Evolutionary conservation across 2,329 filamentous ascomycete species (phyloP).

Genomic region (Pseudopithomyces maydicus): DNA sequence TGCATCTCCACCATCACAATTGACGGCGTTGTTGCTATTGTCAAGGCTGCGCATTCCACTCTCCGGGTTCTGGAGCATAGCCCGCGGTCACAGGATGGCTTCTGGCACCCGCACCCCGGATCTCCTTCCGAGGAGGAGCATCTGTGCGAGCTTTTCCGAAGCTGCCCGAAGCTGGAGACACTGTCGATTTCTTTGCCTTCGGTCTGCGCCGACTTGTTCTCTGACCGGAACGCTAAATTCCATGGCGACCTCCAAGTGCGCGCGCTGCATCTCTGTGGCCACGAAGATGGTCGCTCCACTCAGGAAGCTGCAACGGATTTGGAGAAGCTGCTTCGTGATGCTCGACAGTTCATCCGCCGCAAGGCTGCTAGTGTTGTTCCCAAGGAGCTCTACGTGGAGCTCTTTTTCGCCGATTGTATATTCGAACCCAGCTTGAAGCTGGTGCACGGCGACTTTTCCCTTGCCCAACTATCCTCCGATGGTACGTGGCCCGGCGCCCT

Average conservation of each 20-base stretch:
- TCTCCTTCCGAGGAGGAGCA: constrained; percentile 51
- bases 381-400: constrained; percentile 50
- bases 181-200: constrained; percentile 55
- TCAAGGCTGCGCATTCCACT: constrained; percentile 55
- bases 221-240: constrained; percentile 51
- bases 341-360: constrained; percentile 47
- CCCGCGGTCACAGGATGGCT: constrained; percentile 57
- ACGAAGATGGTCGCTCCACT: constrained; percentile 43
- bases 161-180: constrained; percentile 53
- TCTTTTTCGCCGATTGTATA: constrained; percentile 59
- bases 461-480: constrained; percentile 46
- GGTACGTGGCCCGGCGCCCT: constrained; percentile 49
- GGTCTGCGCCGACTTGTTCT: constrained; percentile 54
- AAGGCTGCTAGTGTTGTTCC: constrained; percentile 44
- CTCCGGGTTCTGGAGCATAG: constrained; percentile 59
- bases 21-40: constrained; percentile 58
- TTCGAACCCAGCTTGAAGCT: constrained; percentile 53
- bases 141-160: constrained; percentile 54
- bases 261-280: constrained; percentile 53
- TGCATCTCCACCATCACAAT: constrained; percentile 59
- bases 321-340: constrained; percentile 47
- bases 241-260: constrained; percentile 56
- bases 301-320: constrained; percentile 45
- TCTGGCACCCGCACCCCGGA: constrained; percentile 57
- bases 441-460: constrained; percentile 56